Base-by-base conservation (phyloP, 75 land plant species). In the Adiantum capillusveneris region DNA sequence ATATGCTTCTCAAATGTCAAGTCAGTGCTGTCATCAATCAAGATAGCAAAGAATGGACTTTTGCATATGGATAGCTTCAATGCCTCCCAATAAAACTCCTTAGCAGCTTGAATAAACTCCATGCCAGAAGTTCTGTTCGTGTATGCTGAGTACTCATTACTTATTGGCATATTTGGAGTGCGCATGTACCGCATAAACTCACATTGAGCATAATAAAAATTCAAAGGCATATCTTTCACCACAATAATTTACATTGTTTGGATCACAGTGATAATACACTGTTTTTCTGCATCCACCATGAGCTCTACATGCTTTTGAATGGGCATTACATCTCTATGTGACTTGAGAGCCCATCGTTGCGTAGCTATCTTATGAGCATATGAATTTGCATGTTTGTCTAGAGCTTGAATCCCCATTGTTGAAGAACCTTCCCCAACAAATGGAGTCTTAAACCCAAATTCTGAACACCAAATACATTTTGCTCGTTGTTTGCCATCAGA, bases 11-110 rank as follows among this genome's bases (percentile, higher is more conserved):
- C 51, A 16, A 48, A 18, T 9, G 20, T 19, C 13, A 13, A 5
- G 51, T 48, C 18, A 11, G 51, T 48, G 5, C 51, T 18, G 5
- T 48, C 51, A 48, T 48, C 51, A 13, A 48, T 12, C 51, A 48
- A 13, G 6, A 48, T 5, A 48, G 43, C 13, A 19, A 13, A 48
- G 18, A 12, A 48, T 48, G 51, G 51, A 39, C 42, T 39, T 13
- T 39, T 39, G 13, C 7, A 13, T 9, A 39, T 39, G 7, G 42
- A 9, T 9, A 9, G 12, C 13, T 39, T 39, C 12, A 39, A 13
- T 9, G 12, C 13, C 13, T 39, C 42, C 42, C 13, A 39, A 39
- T 39, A 39, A 13, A 39, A 13, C 42, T 39, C 42, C 13, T 39
- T 39, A 9, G 42, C 42, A 39, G 13, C 42, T 39, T 39, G 7